Evolutionary conservation across 768 basidiomycete species (phyloP).

Genomic region (Mycena alexandri): DNA sequence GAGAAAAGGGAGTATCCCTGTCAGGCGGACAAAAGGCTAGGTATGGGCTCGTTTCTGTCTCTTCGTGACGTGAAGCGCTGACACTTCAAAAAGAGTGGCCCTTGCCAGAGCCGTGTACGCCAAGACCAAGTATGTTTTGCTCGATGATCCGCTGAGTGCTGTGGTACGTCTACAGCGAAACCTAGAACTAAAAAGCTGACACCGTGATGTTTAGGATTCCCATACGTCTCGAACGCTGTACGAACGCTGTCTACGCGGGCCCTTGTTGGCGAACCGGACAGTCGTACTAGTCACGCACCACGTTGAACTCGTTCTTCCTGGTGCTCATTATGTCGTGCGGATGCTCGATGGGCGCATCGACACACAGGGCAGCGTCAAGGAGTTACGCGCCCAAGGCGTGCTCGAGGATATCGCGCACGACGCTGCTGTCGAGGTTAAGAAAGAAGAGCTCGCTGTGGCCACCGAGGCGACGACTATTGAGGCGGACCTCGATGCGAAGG

Average conservation of each 20-base stretch:
- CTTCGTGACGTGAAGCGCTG: neutral
- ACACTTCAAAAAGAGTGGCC: constrained; percentile 57
- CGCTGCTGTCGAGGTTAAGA: constrained; percentile 62
- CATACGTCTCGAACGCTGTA: constrained; percentile 75
- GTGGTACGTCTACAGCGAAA: constrained; percentile 56
- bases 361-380: constrained; percentile 75
- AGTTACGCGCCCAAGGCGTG: constrained; percentile 71
- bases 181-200: neutral
- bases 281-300: constrained; percentile 87
- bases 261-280: constrained; percentile 75
- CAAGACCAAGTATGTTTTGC: constrained; percentile 59
- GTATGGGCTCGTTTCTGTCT: constrained; percentile 44
- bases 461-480: constrained; percentile 46
- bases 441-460: constrained; percentile 58
- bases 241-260: constrained; percentile 75
- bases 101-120: constrained; percentile 76
- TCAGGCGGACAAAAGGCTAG: constrained; percentile 73
- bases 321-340: constrained; percentile 78
- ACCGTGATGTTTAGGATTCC: constrained; percentile 61
- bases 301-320: constrained; percentile 86
- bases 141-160: constrained; percentile 74
- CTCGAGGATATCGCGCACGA: constrained; percentile 73
- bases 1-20: constrained; percentile 61
- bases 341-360: constrained; percentile 89
- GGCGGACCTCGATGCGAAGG: constrained; percentile 28